A percentile compares a stretch with the other conserved stretches of the same genome.
Evolutionary conservation across 225 moss, liverwort and hornwort genomes (phyloP).

Genomic region (Pseudoscleropodium purum): DNA sequence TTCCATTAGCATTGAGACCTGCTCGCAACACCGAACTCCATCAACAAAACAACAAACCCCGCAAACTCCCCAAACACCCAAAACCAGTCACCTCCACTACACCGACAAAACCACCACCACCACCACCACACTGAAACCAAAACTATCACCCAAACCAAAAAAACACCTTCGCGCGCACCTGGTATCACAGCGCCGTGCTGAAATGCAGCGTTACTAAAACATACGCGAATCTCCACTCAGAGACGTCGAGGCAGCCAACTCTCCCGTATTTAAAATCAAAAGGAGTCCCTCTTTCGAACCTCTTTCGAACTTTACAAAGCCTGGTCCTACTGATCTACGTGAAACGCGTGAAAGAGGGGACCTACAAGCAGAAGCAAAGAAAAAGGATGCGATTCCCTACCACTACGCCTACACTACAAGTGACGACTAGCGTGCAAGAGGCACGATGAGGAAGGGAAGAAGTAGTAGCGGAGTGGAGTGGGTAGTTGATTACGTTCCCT

Average conservation of each 20-base stretch:
- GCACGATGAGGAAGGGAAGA: neutral
- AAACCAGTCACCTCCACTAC: neutral
- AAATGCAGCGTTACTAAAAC: neutral
- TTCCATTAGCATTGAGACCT: conserved; percentile 13
- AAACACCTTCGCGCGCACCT: neutral
- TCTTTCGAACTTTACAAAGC: neutral
- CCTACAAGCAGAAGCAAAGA: neutral
- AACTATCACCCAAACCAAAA: neutral
- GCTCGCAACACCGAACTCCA: neutral
- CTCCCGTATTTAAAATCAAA: neutral
- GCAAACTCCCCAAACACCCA: neutral
- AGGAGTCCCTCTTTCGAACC: neutral
- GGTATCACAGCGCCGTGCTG: neutral
- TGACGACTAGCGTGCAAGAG: neutral
- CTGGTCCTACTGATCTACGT: neutral
- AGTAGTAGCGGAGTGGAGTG: neutral
- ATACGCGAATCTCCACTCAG: neutral
- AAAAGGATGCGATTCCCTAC: neutral
- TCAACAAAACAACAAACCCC: neutral
- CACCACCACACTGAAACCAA: neutral
- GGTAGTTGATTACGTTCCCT: neutral
- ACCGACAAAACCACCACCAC: neutral
- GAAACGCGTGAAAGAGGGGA: neutral
- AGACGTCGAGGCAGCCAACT: neutral
- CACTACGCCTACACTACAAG: conserved; percentile 3